Evolutionary conservation across 2,329 filamentous ascomycete genomes (phyloP).

Genomic region (Penicillium sp.): DNA sequence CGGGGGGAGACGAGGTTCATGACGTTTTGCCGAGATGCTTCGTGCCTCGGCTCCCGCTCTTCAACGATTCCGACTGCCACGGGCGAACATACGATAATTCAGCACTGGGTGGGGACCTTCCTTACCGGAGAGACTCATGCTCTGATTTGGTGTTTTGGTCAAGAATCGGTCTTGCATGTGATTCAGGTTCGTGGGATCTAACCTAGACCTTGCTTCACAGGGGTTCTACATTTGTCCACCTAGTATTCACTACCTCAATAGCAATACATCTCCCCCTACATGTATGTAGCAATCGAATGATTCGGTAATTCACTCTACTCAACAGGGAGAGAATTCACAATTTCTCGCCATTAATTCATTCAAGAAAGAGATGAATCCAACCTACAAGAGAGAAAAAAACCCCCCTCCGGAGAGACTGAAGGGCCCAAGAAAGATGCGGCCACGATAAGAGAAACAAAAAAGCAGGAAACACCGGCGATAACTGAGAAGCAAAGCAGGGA

Average conservation of each 20-base stretch:
- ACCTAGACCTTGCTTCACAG: background rate
- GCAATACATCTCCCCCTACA: background rate
- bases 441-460: constrained; percentile 11
- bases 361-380: constrained; percentile 35
- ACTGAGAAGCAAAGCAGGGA: constrained; percentile 30
- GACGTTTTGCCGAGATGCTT: constrained; percentile 36
- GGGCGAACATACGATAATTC: background rate
- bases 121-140: background rate
- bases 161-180: background rate
- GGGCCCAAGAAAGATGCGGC: constrained; percentile 17
- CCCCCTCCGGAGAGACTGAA: constrained; percentile 8
- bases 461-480: constrained; percentile 24
- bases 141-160: background rate
- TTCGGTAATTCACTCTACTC: background rate
- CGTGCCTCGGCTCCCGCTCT: constrained; percentile 33
- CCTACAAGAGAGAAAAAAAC: constrained; percentile 23
- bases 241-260: background rate
- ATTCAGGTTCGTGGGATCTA: background rate
- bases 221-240: background rate
- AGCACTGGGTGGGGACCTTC: background rate
- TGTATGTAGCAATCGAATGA: background rate
- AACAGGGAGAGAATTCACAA: constrained; percentile 19
- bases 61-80: constrained; percentile 13
- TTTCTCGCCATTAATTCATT: constrained; percentile 40
- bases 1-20: constrained; percentile 25